Percentiles rank a stretch among this genome's conserved stretches.
These are phyloP conservation scores for Aspergillus olivimuriae DNA, from an alignment of 495 filamentous ascomycete species.

Conservation along the genomic window DNA sequence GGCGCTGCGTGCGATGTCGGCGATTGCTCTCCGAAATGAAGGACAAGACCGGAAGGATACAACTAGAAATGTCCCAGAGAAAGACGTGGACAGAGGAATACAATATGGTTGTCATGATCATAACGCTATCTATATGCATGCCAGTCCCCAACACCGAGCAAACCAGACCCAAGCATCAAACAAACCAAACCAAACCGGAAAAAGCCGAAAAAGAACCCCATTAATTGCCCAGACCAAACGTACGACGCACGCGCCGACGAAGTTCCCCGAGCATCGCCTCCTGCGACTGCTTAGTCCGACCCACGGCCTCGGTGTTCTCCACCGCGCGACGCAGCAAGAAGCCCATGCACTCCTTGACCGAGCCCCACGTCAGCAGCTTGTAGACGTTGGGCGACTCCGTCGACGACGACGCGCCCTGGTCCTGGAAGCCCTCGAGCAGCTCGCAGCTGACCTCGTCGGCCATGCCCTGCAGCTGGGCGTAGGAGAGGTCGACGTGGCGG, in stretches of 20 bases:
- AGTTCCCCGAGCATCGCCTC: constrained; percentile 70
- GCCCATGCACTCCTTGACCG: constrained; percentile 87
- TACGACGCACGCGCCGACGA: constrained; percentile 51
- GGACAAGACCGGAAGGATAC: too few species aligned
- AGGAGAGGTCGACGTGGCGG: constrained; percentile 57
- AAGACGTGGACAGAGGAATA: too few species aligned
- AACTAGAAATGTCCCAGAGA: too few species aligned
- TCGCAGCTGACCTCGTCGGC: constrained; percentile 90
- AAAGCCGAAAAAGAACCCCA: constrained; percentile 5
- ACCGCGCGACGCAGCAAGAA: constrained; percentile 79
- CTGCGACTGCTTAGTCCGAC: constrained; percentile 66
- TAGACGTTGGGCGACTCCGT: constrained; percentile 56
- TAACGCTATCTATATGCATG: constrained; percentile 27
- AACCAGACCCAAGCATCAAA: constrained; percentile 4
- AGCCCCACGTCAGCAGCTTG: constrained; percentile 92
- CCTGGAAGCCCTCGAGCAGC: constrained; percentile 53
- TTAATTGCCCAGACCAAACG: constrained; percentile 24
- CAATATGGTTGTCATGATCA: constrained; percentile 17
- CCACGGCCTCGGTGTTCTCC: constrained; percentile 87
- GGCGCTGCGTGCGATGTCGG: background rate
- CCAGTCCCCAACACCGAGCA: constrained; percentile 2
- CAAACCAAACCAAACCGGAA: constrained; percentile 10
- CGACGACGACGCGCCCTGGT: constrained; percentile 14
- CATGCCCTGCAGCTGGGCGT: constrained; percentile 94
- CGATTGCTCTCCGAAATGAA: too few species aligned